Percentiles rank a stretch among this genome's conserved stretches.
Conservation (phyloP, 345 rosid genomes). For the Citrus cavaleriei region DNA sequence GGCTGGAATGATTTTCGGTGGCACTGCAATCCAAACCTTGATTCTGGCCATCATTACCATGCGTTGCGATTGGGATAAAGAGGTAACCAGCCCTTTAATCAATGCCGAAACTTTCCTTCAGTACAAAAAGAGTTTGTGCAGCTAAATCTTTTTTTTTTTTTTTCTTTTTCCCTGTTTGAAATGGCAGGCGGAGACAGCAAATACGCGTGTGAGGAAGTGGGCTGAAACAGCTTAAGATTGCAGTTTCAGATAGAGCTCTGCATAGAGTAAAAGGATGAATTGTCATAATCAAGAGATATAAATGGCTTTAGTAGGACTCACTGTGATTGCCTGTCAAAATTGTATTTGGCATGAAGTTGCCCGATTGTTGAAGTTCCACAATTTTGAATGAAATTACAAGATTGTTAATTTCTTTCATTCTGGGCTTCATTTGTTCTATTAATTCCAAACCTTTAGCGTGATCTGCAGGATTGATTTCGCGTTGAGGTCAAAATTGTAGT, state of each 20-base stretch:
- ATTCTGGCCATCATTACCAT: conserved; percentile 46
- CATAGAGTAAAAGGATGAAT: background rate
- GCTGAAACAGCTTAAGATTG: conserved; percentile 12
- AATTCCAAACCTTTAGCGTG: no score
- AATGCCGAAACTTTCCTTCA: background rate
- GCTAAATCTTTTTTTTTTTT: background rate
- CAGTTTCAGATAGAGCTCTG: background rate
- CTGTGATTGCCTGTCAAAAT: background rate
- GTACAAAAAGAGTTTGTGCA: background rate
- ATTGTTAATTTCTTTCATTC: background rate
- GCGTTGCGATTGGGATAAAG: conserved; percentile 77
- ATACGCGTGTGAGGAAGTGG: conserved; percentile 57
- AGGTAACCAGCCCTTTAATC: conserved; percentile 30
- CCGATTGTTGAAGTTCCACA: background rate
- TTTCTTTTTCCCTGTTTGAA: background rate
- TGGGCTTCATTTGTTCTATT: no score
- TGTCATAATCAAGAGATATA: background rate
- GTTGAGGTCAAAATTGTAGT: no score
- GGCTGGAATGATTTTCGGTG: conserved; percentile 93
- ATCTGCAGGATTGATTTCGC: no score
- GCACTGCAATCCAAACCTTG: conserved; percentile 68
- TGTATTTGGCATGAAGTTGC: background rate
- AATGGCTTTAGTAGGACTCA: background rate
- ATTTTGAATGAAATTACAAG: background rate
- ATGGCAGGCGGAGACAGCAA: conserved; percentile 71